These are phyloP conservation scores for Radiomyces spectabilis DNA, from an alignment of 192 early-diverging fungal species.

Conservation along the genomic window DNA sequence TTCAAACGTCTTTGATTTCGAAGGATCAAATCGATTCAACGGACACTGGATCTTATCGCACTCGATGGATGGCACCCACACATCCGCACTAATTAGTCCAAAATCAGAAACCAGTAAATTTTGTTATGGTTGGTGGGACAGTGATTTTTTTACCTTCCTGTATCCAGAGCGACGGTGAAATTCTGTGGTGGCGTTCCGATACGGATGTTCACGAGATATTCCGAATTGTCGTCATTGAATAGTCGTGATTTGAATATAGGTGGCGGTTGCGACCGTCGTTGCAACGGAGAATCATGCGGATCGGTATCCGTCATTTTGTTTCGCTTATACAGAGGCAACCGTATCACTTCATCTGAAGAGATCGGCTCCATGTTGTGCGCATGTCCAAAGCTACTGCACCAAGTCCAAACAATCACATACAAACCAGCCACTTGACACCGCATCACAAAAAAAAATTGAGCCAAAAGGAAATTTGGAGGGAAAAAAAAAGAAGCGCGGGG, in stretches of 20 bases:
- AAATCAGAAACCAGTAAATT: background rate
- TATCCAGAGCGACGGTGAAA: slow-evolving; percentile 18
- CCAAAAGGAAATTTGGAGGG: too few species aligned
- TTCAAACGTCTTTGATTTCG: slow-evolving; percentile 15
- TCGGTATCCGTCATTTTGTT: too few species aligned
- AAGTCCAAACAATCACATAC: too few species aligned
- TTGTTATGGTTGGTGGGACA: background rate
- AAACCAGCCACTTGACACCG: too few species aligned
- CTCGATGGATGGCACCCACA: slow-evolving; percentile 15
- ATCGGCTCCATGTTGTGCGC: too few species aligned
- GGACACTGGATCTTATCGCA: slow-evolving; percentile 9
- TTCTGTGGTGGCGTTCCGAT: slow-evolving; percentile 19
- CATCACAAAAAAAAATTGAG: too few species aligned
- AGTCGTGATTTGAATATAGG: background rate
- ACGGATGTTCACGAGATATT: slow-evolving; percentile 9
- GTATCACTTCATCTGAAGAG: too few species aligned
- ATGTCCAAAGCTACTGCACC: too few species aligned
- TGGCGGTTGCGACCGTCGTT: too few species aligned
- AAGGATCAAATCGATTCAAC: slow-evolving; percentile 6
- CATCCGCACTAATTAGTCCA: slow-evolving; percentile 11
- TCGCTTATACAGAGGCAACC: too few species aligned
- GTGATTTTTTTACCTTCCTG: slow-evolving; percentile 11
- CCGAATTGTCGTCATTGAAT: slow-evolving; percentile 15
- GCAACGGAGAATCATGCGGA: too few species aligned
- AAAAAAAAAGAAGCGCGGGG: too few species aligned